Evolutionary conservation across 1,284 basidiomycete genomes (phyloP).

Genomic region (Quambalaria eucalypti): DNA sequence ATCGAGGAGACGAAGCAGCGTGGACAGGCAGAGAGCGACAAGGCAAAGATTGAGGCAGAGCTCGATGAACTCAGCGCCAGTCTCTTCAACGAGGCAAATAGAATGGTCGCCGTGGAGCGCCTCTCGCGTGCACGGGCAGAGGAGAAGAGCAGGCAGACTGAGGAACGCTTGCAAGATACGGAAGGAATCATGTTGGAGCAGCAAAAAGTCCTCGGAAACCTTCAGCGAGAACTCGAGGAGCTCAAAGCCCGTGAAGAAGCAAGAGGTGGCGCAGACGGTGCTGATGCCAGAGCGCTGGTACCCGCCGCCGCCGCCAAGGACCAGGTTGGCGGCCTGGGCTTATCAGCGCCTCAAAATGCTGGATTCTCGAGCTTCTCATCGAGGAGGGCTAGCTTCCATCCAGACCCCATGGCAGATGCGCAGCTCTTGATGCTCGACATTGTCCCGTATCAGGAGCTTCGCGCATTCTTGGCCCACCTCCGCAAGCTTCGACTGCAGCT

Average conservation of each 20-base stretch:
- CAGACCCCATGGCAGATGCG: neutral
- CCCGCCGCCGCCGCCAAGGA: neutral
- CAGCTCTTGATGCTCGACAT: conserved; percentile 32
- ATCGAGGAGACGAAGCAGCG: conserved; percentile 85
- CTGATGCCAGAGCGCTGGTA: too few species aligned
- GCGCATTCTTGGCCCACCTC: conserved; percentile 70
- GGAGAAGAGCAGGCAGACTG: conserved; percentile 68
- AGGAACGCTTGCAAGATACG: conserved; percentile 68
- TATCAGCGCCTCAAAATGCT: too few species aligned
- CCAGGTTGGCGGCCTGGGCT: neutral
- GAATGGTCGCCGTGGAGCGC: conserved; percentile 70
- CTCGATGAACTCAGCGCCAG: conserved; percentile 84
- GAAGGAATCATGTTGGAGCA: conserved; percentile 57
- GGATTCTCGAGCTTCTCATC: too few species aligned
- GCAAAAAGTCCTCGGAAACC: conserved; percentile 57
- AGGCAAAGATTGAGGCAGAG: conserved; percentile 52
- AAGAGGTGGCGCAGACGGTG: conserved; percentile 8
- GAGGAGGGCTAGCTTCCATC: neutral
- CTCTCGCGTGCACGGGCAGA: conserved; percentile 67
- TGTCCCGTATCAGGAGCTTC: conserved; percentile 74
- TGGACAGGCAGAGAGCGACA: conserved; percentile 72
- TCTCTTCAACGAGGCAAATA: conserved; percentile 50
- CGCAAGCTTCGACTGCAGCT: conserved; percentile 57
- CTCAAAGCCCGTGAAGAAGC: conserved; percentile 46
- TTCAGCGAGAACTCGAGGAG: conserved; percentile 73